Conservation (phyloP, 169 alveolate species). For the Plasmodium billcollinsi region DNA sequence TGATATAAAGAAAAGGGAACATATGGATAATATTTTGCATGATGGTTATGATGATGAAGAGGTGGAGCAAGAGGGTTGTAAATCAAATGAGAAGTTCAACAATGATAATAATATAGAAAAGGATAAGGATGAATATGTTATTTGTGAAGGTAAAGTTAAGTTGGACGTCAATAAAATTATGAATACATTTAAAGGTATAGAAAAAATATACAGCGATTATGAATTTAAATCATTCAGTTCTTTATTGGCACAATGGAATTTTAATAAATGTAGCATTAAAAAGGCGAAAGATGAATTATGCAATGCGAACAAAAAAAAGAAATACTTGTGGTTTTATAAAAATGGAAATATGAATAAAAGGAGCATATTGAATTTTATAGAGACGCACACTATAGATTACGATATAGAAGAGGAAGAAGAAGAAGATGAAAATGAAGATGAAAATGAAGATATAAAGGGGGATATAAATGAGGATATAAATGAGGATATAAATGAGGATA, state of each 20-base stretch:
- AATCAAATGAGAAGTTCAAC: neutral
- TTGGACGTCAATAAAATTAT: neutral
- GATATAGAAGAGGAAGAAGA: conserved; percentile 67
- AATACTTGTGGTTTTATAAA: conserved; percentile 43
- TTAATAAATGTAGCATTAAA: conserved; percentile 68
- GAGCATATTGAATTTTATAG: conserved; percentile 64
- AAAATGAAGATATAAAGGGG: neutral
- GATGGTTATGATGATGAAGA: neutral
- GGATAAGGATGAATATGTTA: neutral
- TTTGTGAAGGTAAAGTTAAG: neutral
- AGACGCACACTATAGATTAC: conserved; percentile 74
- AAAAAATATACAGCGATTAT: conserved; percentile 59
- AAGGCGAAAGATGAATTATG: conserved; percentile 19
- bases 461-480: too few species aligned
- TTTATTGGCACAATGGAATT: conserved; percentile 56
- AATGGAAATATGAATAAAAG: conserved; percentile 70
- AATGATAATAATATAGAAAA: neutral
- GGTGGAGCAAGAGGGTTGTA: neutral
- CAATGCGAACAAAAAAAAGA: conserved; percentile 15
- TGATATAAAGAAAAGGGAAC: neutral
- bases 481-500: neutral
- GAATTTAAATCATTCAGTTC: conserved; percentile 57
- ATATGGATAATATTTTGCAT: neutral
- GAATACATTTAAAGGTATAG: conserved; percentile 44
- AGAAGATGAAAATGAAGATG: conserved; percentile 6